Evolutionary conservation across 2,329 filamentous ascomycete species (phyloP).

Genomic region (Talaromyces funiculosus): DNA sequence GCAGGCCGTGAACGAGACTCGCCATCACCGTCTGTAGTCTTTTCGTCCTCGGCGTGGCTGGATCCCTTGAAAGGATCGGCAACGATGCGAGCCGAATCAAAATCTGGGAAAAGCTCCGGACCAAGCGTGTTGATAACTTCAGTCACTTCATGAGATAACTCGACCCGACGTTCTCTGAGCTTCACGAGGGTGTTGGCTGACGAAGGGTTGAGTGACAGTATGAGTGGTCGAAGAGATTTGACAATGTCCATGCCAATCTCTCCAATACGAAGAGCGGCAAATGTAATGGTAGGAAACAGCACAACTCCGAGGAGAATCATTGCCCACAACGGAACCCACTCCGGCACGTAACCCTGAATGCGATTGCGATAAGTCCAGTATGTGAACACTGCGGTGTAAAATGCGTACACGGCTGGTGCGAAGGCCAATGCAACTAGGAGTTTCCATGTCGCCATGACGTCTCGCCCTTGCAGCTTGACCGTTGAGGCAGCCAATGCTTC

Average conservation of each 20-base stretch:
- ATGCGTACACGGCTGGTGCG: slow-evolving; percentile 72
- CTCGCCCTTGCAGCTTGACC: slow-evolving; percentile 80
- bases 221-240: slow-evolving; percentile 84
- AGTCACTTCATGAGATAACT: slow-evolving; percentile 76
- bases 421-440: slow-evolving; percentile 80
- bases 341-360: slow-evolving; percentile 73
- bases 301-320: slow-evolving; percentile 70
- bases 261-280: slow-evolving; percentile 87
- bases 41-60: slow-evolving; percentile 15
- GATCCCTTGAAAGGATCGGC: slow-evolving; percentile 44
- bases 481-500: slow-evolving; percentile 79
- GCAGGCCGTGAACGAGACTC: slow-evolving; percentile 18
- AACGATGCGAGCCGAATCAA: slow-evolving; percentile 69
- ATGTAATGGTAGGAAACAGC: slow-evolving; percentile 81
- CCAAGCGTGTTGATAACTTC: slow-evolving; percentile 91
- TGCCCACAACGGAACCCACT: slow-evolving; percentile 72
- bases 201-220: slow-evolving; percentile 77
- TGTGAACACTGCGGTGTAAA: slow-evolving; percentile 70
- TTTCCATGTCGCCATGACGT: slow-evolving; percentile 94
- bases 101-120: slow-evolving; percentile 96
- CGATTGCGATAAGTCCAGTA: slow-evolving; percentile 76
- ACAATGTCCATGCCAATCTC: slow-evolving; percentile 99
- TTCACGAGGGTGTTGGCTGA: slow-evolving; percentile 78
- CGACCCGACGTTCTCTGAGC: slow-evolving; percentile 65
- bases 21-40: slow-evolving; percentile 16